Evolutionary conservation across 129 eudicot species (phyloP), one percentile per base, ranked within the genome.

Genomic region (Flaveria bidentis): DNA sequence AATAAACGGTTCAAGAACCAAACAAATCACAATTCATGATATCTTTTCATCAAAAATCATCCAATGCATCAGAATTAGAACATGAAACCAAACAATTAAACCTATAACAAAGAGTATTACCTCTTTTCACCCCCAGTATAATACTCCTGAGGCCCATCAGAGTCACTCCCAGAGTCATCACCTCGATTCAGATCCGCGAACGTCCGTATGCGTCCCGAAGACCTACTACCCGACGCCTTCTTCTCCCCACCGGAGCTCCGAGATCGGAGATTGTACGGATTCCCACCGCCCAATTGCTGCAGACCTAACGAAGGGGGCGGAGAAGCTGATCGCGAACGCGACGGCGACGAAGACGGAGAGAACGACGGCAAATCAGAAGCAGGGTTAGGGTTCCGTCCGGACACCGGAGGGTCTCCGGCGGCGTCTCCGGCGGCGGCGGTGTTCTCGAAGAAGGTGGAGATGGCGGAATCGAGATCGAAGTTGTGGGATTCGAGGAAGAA

Each of bases 121-220:
- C 98, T 92, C 82, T 86, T 92, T 67, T 88, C 85, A 18, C 96
- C 96, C 69, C 96, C 98, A 42, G 91, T 85, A 63, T 86, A 89
- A 71, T 92, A 89, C 88, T 90, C 96, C 70, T 86, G 87, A 80
- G 93, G 97, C 47, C 74, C 84, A 79, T 84, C 93, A 1, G 90
- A 82, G 30, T 87, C 91, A 33, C 84, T 88, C 52, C 73, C 90
- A 0, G 89, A 86, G 11, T 73, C 91, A 65, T 79, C 92, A 20
- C 49, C 55, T 30, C 69, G 74, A 83, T 83, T 90, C 75, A 92
- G 85, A 92, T 92, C 97, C 2, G 96, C 56, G 14, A 92, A 72
- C 13, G 97, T 87, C 76, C 87, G 80, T 22, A 89, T 83, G 47
- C 90, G 77, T 14, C 85, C 81, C 9, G 78, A 25, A 18, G 90